Evolutionary conservation across 2,329 filamentous ascomycete genomes (phyloP).

Genomic region (Rugonectria rugulosa): DNA sequence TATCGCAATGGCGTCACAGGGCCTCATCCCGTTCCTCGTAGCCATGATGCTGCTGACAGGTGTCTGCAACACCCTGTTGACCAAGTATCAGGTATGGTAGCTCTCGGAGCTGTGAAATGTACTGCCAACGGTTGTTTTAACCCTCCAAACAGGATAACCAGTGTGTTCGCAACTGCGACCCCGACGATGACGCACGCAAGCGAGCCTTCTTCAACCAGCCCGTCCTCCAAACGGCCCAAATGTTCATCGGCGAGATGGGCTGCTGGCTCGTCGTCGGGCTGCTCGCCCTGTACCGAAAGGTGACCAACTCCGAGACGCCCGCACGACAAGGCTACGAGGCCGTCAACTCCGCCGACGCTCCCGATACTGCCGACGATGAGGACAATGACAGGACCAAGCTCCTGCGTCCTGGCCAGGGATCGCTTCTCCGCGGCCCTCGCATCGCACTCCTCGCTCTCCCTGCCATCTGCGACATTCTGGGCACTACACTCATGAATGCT

Average conservation of each 20-base stretch:
- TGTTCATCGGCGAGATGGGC: constrained; percentile 97
- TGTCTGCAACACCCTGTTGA: constrained; percentile 95
- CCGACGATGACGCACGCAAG: constrained; percentile 66
- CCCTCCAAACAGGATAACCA: constrained; percentile 79
- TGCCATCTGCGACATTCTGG: constrained; percentile 91
- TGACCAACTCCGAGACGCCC: constrained; percentile 53
- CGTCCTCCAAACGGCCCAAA: constrained; percentile 94
- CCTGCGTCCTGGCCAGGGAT: constrained; percentile 62
- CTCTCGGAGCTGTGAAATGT: constrained; percentile 2
- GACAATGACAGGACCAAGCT: constrained; percentile 41
- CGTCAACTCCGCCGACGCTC: constrained; percentile 59
- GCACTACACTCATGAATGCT: constrained; percentile 97
- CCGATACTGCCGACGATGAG: constrained; percentile 53
- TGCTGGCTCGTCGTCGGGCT: constrained; percentile 90
- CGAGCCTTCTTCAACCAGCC: constrained; percentile 88
- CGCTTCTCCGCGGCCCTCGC: constrained; percentile 73
- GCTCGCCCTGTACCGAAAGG: constrained; percentile 71
- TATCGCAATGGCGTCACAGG: constrained; percentile 70
- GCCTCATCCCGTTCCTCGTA: constrained; percentile 83
- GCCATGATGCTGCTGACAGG: constrained; percentile 96
- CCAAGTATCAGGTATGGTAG: constrained; percentile 84
- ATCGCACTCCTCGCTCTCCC: constrained; percentile 82
- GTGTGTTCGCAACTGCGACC: constrained; percentile 89
- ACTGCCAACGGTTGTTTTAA: not conserved
- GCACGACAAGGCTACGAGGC: constrained; percentile 70